Evolutionary conservation across 2,329 filamentous ascomycete genomes (phyloP), one percentile per base, ranked within the genome.

Genomic region (Penicillium janthinellum): DNA sequence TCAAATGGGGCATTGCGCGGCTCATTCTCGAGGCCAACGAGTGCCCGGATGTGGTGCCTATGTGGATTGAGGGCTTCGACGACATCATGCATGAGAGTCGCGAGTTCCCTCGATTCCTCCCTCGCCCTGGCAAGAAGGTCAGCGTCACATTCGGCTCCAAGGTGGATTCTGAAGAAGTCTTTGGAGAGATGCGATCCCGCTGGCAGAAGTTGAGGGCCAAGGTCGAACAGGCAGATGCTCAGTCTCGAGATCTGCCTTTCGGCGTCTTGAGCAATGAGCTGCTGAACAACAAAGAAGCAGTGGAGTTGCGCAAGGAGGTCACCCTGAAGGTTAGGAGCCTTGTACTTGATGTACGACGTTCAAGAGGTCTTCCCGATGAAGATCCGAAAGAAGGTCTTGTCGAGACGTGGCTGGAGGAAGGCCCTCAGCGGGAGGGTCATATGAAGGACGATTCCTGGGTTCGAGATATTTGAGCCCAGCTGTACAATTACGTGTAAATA

Each of bases 1-100:
- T 98, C 85, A 97, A 96, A 80, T 99, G 95, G 95, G 95, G 95
- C 1, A 83, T 98, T 1, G 92, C 94, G 6, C 87, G 95, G 2
- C 83, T 98, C 59, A 95, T 99, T 59, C 86, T 99, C 49, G 95
- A 99, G 76, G 86, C 89, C 49, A 90, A 94, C 51, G 91, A 92
- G 3, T 88, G 90, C 63, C 95, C 95, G 0, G 91, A 96, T 67
- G 85, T 99, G 20, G 85, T 99, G 38, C 92, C 95, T 45, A 94
- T 99, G 78, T 99, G 96, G 82, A 89, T 98, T 52, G 91, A 97
- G 70, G 95, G 95, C 31, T 90, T 90, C 15, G 90, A 97, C 72
- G 79, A 89, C 60, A 83, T 96, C 67, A 97, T 98, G 94, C 85
- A 91, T 69, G 94, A 98, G 76, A 84, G 88, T 59, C 85, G 95